Percentiles rank a stretch among this genome's conserved stretches.
Evolutionary conservation across 805 yeast genomes (phyloP).

Genomic region (Metahyphopichia silvanorum): DNA sequence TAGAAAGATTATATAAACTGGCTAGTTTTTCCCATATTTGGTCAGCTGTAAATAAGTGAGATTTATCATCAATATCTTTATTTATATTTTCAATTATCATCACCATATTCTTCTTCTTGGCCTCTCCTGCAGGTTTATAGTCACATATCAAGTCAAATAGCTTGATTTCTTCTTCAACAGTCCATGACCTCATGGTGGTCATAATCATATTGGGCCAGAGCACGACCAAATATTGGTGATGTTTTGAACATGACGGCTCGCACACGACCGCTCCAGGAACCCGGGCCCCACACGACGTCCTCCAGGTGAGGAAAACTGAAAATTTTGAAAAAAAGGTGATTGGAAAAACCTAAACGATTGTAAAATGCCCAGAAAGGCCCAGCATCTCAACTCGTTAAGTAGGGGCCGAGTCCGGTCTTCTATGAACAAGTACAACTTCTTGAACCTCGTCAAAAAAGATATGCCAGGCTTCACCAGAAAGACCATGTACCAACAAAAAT

Average conservation of each 20-base stretch:
- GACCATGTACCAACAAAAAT: conserved; percentile 88
- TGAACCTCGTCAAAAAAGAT: conserved; percentile 78
- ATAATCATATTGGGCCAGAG: neutral
- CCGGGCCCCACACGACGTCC: too few relatives aligned
- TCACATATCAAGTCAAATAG: conserved; percentile 61
- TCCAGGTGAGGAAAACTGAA: too few relatives aligned
- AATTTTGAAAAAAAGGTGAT: neutral
- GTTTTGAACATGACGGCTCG: neutral
- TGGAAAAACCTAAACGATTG: neutral
- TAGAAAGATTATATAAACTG: conserved; percentile 52
- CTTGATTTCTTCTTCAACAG: conserved; percentile 56
- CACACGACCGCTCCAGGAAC: conserved; percentile 1
- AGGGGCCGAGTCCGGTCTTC: conserved; percentile 82
- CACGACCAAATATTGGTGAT: neutral
- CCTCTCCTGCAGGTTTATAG: conserved; percentile 64
- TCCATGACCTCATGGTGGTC: conserved; percentile 41
- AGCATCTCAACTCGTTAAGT: conserved; percentile 52
- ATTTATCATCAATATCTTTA: conserved; percentile 17
- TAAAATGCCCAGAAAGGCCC: conserved; percentile 62
- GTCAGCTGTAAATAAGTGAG: conserved; percentile 32
- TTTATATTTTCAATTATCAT: conserved; percentile 39
- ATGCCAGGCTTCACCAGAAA: conserved; percentile 50
- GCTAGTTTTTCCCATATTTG: conserved; percentile 60
- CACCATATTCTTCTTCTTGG: conserved; percentile 41
- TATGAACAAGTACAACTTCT: conserved; percentile 87